Conservation (phyloP, 768 basidiomycete genomes). For the Amyloporia xantha region DNA sequence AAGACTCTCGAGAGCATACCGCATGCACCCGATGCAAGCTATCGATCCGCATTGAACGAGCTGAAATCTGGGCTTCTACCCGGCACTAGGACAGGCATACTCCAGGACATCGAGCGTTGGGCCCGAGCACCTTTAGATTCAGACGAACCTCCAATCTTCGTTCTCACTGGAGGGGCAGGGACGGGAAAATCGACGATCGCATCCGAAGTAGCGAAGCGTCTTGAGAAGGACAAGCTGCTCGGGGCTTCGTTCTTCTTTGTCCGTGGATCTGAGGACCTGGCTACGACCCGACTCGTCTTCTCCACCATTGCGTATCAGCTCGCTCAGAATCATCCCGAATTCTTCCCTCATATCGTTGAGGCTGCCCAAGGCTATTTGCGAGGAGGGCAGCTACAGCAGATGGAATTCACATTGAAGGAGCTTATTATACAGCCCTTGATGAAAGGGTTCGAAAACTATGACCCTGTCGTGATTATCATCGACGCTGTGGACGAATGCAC, state of each 20-base stretch:
- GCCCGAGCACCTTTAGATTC: neutral
- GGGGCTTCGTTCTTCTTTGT: neutral
- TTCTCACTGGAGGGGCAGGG: neutral
- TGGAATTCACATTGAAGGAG: neutral
- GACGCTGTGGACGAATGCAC: neutral
- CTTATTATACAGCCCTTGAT: neutral
- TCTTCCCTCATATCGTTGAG: neutral
- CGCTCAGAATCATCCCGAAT: neutral
- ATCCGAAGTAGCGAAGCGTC: neutral
- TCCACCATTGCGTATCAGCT: neutral
- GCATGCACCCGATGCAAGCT: neutral
- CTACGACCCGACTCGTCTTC: neutral
- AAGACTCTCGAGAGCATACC: neutral
- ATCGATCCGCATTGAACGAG: neutral
- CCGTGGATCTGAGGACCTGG: neutral
- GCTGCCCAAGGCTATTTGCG: neutral
- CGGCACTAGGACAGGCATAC: neutral
- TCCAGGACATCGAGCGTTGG: neutral
- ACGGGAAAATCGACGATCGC: neutral
- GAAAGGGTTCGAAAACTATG: neutral
- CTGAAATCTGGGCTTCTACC: neutral
- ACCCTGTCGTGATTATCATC: neutral
- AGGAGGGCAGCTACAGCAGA: neutral
- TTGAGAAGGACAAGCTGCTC: neutral
- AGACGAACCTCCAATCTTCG: neutral